Evolutionary conservation across 2,329 filamentous ascomycete species (phyloP), one percentile per base, ranked within the genome.

Genomic region (Apiospora phragmitis): DNA sequence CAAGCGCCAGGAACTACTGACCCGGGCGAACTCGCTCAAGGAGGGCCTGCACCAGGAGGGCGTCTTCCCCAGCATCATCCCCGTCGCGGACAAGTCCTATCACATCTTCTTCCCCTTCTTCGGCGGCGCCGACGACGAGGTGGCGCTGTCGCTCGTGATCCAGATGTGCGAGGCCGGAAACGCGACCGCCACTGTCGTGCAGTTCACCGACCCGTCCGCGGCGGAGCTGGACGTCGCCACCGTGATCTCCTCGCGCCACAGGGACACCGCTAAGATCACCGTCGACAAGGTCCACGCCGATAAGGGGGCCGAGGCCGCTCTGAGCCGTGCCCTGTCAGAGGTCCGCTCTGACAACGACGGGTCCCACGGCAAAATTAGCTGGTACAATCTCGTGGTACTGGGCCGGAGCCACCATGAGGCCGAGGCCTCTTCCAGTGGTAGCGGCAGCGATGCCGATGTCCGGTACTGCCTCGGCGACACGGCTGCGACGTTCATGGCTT

Each of bases 91-190:
- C 91, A 90, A 72, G 90, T 89, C 45, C 94, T 97, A 78, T 94
- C 78, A 87, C 98, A 74, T 62, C 32, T 62, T 62, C 79, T 85
- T 97, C 70, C 92, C 95, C 0, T 98, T 94, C 81, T 91, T 97
- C 71, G 95, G 95, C n/a, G 93, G 94, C 12, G 83, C 86, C 1
- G 96, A 99, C 77, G 95, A 98, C 77, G 88, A 90, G 11, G 89
- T 92, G 5, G 95, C 94, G 0, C 86, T 98, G 0, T 87, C 91
- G 1, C 89, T 98, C 29, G 92, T 95, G 3, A 85, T 98, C 3
- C 95, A 98, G 77, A 87, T 99, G 0, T 93, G 92, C 0, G 90
- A 92, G 79, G 96, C 94, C 76, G 87, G 89, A 5, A 89, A 92
- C 55, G 90, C 97, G 32, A 95, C 93, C 0, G 93, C 91, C 0